Conservation (phyloP, 371 early-diverging fungal species). For the Mortierella sp. region DNA sequence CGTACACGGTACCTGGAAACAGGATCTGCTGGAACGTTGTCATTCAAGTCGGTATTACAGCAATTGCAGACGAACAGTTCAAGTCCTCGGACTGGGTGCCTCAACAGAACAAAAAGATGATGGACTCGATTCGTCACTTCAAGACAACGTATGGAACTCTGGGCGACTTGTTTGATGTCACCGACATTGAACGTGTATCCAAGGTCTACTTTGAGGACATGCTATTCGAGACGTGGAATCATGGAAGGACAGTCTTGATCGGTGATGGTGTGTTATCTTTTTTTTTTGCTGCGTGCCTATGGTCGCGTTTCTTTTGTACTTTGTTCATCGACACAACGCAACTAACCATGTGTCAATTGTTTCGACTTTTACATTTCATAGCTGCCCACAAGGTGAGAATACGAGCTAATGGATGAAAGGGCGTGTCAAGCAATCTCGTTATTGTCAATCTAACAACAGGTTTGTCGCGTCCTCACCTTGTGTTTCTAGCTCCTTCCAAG, state of each 20-base stretch:
- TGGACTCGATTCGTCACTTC: constrained; percentile 15
- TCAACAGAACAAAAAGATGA: constrained; percentile 6
- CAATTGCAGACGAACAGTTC: constrained; percentile 1
- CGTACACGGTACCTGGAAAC: constrained; percentile 13
- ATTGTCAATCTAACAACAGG: neutral
- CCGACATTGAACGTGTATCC: constrained; percentile 15
- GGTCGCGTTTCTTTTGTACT: too few species aligned
- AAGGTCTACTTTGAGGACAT: constrained; percentile 34
- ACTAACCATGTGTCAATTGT: too few species aligned
- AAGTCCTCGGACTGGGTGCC: neutral
- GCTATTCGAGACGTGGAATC: constrained; percentile 38
- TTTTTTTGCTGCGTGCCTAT: neutral
- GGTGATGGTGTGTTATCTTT: constrained; percentile 29
- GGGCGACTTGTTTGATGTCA: constrained; percentile 26
- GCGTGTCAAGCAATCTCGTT: neutral
- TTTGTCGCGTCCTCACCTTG: neutral
- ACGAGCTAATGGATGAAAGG: neutral
- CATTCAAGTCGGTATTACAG: neutral
- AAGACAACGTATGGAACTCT: constrained; percentile 16
- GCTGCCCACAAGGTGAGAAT: constrained; percentile 27
- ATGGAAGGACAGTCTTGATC: constrained; percentile 26
- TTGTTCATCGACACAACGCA: too few species aligned
- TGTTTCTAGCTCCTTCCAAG: constrained; percentile 19
- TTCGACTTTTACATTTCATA: neutral
- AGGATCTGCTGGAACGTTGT: constrained; percentile 26